Evolutionary conservation across 192 early-diverging fungal genomes (phyloP).

Genomic region (Chytriomyces sp.): DNA sequence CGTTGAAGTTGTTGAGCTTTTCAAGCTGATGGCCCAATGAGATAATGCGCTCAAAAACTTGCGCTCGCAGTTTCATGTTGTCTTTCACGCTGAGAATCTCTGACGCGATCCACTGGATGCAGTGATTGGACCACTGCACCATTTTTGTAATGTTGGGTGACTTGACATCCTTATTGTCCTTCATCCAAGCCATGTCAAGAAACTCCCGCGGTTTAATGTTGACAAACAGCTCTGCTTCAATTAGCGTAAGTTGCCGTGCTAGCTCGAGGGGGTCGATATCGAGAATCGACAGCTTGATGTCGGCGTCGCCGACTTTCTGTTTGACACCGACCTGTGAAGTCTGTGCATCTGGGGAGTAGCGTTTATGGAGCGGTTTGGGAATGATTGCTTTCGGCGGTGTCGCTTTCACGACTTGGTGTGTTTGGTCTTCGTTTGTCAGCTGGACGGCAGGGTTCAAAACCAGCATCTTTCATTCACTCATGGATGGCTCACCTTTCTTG

Average conservation of each 20-base stretch:
- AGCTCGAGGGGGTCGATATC: constrained; percentile 63
- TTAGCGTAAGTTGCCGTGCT: constrained; percentile 61
- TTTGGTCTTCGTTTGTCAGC: constrained; percentile 36
- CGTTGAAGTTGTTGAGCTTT: constrained; percentile 64
- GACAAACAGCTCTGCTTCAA: constrained; percentile 61
- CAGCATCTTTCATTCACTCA: neutral
- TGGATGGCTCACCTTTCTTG: constrained; percentile 32
- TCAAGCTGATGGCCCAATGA: constrained; percentile 50
- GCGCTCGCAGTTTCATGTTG: constrained; percentile 48
- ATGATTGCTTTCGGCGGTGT: constrained; percentile 58
- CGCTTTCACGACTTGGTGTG: constrained; percentile 24
- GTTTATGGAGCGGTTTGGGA: constrained; percentile 49
- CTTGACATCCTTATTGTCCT: constrained; percentile 59
- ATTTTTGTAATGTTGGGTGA: constrained; percentile 61
- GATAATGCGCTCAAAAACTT: constrained; percentile 53
- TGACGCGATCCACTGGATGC: constrained; percentile 59
- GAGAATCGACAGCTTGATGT: constrained; percentile 46
- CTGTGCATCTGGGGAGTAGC: constrained; percentile 43
- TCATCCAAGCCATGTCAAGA: constrained; percentile 63
- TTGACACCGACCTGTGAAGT: neutral
- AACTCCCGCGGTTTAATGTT: constrained; percentile 59
- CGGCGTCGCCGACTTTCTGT: constrained; percentile 19
- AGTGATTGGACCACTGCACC: constrained; percentile 65
- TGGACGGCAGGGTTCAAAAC: neutral
- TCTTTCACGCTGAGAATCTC: constrained; percentile 60